phyloP scores from a whole-genome alignment of 2,329 filamentous ascomycete species.

The Pezizomycotina sp. region DNA sequence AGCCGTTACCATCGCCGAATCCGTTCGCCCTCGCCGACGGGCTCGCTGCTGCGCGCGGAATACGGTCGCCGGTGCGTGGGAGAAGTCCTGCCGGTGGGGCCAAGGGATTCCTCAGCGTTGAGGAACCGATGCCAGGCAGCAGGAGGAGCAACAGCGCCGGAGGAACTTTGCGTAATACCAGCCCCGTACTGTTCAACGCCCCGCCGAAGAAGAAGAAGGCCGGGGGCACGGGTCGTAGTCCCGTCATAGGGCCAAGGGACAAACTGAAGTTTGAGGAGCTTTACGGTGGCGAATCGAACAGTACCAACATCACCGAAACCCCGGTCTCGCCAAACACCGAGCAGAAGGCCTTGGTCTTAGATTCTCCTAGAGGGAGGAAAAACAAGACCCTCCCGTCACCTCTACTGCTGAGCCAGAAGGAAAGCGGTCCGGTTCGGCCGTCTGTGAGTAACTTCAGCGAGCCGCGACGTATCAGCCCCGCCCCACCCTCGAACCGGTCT shows the following conservation, averaged over 20 bases:
- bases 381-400: too few relatives aligned
- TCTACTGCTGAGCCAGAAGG: too few relatives aligned
- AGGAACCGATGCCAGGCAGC: conserved; percentile 15
- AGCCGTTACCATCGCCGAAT: conserved; percentile 15
- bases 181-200: conserved; percentile 12
- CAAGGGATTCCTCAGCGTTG: conserved; percentile 19
- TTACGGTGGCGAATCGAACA: conserved; percentile 2
- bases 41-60: conserved; percentile 18
- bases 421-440: conserved; percentile 14
- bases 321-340: too few relatives aligned
- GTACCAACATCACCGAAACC: too few relatives aligned
- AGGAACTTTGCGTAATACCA: conserved; percentile 16
- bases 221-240: conserved; percentile 11
- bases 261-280: conserved; percentile 9
- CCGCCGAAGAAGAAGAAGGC: conserved; percentile 18
- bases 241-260: conserved; percentile 13
- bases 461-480: conserved; percentile 8
- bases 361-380: too few relatives aligned
- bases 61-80: conserved; percentile 20
- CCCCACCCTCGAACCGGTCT: conserved; percentile 10
- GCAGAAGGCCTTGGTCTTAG: too few relatives aligned
- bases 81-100: conserved; percentile 13
- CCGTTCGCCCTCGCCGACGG: conserved; percentile 16
- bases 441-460: conserved; percentile 16
- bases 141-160: conserved; percentile 12